Evolutionary conservation across 2,329 filamentous ascomycete genomes (phyloP).

Genomic region (Aspergillus sp.): DNA sequence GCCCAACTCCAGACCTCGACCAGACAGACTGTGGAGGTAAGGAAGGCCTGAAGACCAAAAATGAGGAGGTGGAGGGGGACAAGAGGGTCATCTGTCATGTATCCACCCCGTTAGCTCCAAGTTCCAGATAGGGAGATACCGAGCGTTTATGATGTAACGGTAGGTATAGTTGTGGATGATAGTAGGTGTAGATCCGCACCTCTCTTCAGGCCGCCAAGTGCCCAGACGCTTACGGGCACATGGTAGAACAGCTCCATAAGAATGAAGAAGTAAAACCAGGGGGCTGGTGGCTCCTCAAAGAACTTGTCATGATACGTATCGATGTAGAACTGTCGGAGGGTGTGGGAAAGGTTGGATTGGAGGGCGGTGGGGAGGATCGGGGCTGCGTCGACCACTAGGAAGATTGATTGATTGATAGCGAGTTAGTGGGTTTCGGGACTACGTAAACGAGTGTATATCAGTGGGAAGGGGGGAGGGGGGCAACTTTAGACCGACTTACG

Average conservation of each 20-base stretch:
- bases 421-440: not conserved
- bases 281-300: constrained; percentile 57
- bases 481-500: constrained; percentile 41
- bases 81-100: constrained; percentile 54
- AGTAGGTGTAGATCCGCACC: constrained; percentile 39
- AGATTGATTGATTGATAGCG: not conserved
- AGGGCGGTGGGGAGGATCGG: constrained; percentile 59
- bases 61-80: constrained; percentile 62
- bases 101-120: not conserved
- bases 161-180: not conserved
- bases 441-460: not conserved
- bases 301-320: constrained; percentile 64
- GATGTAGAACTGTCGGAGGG: constrained; percentile 60
- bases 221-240: constrained; percentile 62
- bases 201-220: constrained; percentile 55
- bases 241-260: constrained; percentile 64
- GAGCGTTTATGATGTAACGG: constrained; percentile 2
- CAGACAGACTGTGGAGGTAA: constrained; percentile 66
- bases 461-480: not conserved
- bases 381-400: constrained; percentile 61
- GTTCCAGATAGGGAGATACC: not conserved
- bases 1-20: constrained; percentile 62
- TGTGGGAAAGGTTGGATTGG: constrained; percentile 52
- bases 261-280: constrained; percentile 61
- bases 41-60: constrained; percentile 60